Base-by-base conservation (phyloP, 371 early-diverging fungal species). In the Mortierella sp. region DNA sequence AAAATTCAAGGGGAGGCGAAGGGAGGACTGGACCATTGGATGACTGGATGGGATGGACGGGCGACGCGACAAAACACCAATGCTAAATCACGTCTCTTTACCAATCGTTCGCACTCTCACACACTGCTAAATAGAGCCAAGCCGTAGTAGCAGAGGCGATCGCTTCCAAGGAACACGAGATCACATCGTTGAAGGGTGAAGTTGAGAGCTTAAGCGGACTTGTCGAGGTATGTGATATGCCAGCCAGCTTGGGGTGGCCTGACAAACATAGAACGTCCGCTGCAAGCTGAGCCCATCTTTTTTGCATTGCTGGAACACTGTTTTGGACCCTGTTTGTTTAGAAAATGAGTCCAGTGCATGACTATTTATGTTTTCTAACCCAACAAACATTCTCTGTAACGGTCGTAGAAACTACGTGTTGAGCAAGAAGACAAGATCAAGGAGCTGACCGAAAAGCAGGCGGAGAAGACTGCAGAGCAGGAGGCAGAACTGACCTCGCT, bases 131-230 rank as follows among this genome's bases (percentile, higher is more conserved):
- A 51, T 73, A 73, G 74, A 67, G 68, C 28, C 74, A 73, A 23
- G 61, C 74, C 24, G 42, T 67, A 31, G 74, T 67, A 38, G 64
- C 68, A 21, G 78, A 76, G 45, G 78, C 70, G 7, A 58, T 76
- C 21, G 70, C 69, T 28, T 59, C 67, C 53, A 76, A 76, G 55
- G 70, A 76, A 43, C 65, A 65, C 19, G 78, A 76, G 58, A 69
- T 76, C 30, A 30, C 58, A 14, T 43, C 66, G 2, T 48, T 76
- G 58, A 76, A 70, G 60, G 47, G 48, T 27, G 78, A 76, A 52
- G 50, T 76, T 28, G 70, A 69, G 56, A 76, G 70, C 62, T 51
- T 76, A 27, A 76, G 57, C 62, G 63, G 66, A 50, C 69, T 76
- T 63, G 66, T 76, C 30, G 66, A 76, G 66, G 78, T 76, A 63